Conservation (phyloP, 192 early-diverging fungal species). For the Borealophlyctis nickersoniae region DNA sequence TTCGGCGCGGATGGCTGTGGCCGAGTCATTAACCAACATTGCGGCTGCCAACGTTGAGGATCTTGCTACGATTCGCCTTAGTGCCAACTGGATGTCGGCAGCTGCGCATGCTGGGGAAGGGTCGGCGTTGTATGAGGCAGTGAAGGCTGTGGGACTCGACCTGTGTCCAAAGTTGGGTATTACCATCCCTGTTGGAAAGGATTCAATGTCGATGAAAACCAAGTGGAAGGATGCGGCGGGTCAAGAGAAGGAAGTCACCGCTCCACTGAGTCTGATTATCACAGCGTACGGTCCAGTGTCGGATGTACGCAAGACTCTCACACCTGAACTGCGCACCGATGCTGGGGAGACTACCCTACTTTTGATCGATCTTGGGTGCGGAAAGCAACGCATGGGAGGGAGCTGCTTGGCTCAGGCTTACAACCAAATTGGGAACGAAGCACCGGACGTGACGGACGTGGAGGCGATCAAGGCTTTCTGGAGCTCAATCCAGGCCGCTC, state of each 20-base stretch:
- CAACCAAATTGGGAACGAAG: constrained; percentile 72
- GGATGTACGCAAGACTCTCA: constrained; percentile 81
- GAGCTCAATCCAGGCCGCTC: constrained; percentile 60
- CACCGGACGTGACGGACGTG: constrained; percentile 84
- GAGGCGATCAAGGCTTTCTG: constrained; percentile 74
- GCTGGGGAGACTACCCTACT: constrained; percentile 65
- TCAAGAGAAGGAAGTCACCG: constrained; percentile 65
- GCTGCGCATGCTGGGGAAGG: constrained; percentile 90
- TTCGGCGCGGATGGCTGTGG: constrained; percentile 96
- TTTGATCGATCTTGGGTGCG: constrained; percentile 80
- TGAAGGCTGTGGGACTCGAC: constrained; percentile 87
- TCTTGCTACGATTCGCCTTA: constrained; percentile 74
- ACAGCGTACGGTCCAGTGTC: constrained; percentile 90
- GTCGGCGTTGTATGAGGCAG: constrained; percentile 86
- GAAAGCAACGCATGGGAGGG: constrained; percentile 86
- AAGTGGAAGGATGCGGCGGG: constrained; percentile 63
- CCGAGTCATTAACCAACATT: constrained; percentile 88
- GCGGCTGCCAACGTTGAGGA: constrained; percentile 78
- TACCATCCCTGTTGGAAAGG: constrained; percentile 97
- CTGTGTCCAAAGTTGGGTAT: constrained; percentile 90
- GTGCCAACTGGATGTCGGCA: constrained; percentile 99
- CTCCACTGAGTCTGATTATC: constrained; percentile 88
- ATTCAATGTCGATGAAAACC: constrained; percentile 99
- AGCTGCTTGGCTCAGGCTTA: constrained; percentile 95
- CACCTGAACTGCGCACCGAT: constrained; percentile 71